Evolutionary conservation across 2,329 filamentous ascomycete genomes (phyloP).

Genomic region (Alternaria brassicicola): DNA sequence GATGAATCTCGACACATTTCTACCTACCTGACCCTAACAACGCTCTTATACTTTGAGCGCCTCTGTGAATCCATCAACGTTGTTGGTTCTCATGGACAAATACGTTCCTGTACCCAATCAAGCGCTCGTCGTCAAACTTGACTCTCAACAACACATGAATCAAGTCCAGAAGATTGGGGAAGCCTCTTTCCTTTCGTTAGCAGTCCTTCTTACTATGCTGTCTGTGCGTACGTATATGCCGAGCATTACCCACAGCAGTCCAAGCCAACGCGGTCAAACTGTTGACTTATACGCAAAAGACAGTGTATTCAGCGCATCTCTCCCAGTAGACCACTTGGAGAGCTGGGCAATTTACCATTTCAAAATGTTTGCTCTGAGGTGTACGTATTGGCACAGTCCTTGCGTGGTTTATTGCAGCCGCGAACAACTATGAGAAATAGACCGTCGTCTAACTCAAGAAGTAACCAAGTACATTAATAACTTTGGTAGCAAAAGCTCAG

Average conservation of each 20-base stretch:
- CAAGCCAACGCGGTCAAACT: conserved; percentile 28
- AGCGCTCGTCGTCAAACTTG: no score
- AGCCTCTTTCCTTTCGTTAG: no score
- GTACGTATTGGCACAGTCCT: conserved; percentile 52
- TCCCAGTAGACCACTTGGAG: conserved; percentile 51
- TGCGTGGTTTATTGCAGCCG: conserved; percentile 50
- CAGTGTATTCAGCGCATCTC: conserved; percentile 47
- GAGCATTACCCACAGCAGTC: no score
- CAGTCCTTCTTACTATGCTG: no score
- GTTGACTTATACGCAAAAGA: conserved; percentile 46
- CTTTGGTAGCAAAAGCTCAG: neutral
- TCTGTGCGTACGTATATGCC: no score
- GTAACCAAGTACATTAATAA: conserved; percentile 45
- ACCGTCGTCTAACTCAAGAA: conserved; percentile 52
- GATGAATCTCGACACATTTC: neutral
- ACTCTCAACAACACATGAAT: no score
- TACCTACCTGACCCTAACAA: neutral
- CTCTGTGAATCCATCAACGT: no score
- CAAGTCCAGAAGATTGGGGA: no score
- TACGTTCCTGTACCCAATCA: no score
- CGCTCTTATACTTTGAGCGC: neutral
- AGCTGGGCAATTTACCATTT: conserved; percentile 56
- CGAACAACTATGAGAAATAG: conserved; percentile 51
- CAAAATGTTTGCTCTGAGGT: conserved; percentile 54
- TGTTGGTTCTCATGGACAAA: no score